Evolutionary conservation across 169 alveolate species (phyloP), one percentile per base, ranked within the genome.

Genomic region (Plasmodium malariae): DNA sequence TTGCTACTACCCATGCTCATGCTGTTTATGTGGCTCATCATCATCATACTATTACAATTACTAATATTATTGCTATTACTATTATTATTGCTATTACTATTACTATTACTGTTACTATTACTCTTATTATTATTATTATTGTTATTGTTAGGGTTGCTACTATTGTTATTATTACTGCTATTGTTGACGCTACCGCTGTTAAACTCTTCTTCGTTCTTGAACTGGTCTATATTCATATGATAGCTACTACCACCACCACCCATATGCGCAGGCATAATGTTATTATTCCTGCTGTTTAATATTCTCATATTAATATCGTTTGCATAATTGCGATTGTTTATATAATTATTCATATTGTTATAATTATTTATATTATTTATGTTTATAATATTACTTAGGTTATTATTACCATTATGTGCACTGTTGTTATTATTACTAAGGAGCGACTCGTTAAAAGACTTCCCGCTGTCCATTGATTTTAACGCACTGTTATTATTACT

Each of bases 251-350:
- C 21, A 26, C 40, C 26, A 28, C 36, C 34, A 37, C 57, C 34
- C 40, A 12, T 40, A 28, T 32, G 17, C 62, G 57, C 49, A 43
- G 45, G 28, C 43, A 68, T 19, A 40, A 40, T n/a, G 4, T 68
- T 68, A 34, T 21, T 43, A 19, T 65, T 51, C 34, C 73, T n/a
- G 51, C 37, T 21, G 49, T 48, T 70, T 4, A 86, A 24, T 34
- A 71, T 26, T 28, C 87, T 43, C 80, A 70, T 86, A 24, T 57
- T 68, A 37, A 86, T 36, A 11, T 86, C 86, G n/a, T 55, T 86
- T 2, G 43, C 40, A 45, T 59, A 69, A n/a, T 69, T 55, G 1
- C 54, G 28, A 45, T 28, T 71, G 37, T 86, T 72, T 65, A 86
- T 57, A 63, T 37, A 59, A n/a, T 21, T 37, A n/a, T n/a, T n/a